Conservation (phyloP, 371 early-diverging fungal genomes). For the Phascolomyces articulosus region DNA sequence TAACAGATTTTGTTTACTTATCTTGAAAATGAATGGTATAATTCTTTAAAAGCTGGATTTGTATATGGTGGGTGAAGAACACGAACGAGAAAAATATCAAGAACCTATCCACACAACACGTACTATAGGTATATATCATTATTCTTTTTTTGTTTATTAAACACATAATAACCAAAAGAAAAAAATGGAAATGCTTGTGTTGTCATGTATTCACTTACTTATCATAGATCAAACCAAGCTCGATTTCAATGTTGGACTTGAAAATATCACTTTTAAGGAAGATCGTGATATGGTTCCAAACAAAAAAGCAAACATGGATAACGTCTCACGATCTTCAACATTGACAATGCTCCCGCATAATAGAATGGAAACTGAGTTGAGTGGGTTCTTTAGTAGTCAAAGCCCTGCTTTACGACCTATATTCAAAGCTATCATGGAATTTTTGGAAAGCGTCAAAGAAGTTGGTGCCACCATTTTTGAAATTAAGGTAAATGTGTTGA, state of each 20-base stretch:
- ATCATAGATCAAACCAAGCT: background rate
- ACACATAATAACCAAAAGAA: too few relatives aligned
- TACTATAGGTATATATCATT: background rate
- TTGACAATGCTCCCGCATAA: background rate
- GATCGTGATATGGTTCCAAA: background rate
- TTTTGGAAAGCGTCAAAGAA: constrained; percentile 4
- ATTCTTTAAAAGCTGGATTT: background rate
- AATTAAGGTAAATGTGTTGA: constrained; percentile 27
- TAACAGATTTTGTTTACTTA: too few relatives aligned
- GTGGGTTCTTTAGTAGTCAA: constrained; percentile 6
- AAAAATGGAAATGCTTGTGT: too few relatives aligned
- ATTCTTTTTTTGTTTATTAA: too few relatives aligned
- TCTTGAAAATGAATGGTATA: too few relatives aligned
- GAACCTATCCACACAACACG: background rate
- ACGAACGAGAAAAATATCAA: background rate
- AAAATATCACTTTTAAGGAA: background rate
- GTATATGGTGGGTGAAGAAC: background rate
- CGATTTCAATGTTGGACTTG: background rate
- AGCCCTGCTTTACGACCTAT: background rate
- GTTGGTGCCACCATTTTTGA: constrained; percentile 20
- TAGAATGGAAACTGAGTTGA: background rate
- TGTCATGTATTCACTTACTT: too few relatives aligned
- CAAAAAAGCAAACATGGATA: background rate
- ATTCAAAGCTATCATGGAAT: constrained; percentile 12
- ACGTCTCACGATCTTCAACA: background rate